Conservation (phyloP, 805 yeast genomes). For the Zygoascus tannicola region DNA sequence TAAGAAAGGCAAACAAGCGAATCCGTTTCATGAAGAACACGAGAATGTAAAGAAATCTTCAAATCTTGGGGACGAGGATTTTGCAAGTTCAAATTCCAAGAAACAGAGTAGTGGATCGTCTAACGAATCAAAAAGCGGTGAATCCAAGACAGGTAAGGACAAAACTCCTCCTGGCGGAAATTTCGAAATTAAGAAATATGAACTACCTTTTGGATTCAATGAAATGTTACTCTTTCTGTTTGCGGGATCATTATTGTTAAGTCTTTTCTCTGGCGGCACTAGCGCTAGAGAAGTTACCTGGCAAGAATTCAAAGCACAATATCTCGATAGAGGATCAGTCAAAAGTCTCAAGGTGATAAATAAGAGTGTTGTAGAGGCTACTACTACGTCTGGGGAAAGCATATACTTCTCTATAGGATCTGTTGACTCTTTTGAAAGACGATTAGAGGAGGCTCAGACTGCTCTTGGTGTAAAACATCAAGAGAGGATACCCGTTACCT, state of each 20-base stretch:
- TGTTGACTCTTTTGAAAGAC: conserved; percentile 75
- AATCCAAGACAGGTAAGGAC: neutral
- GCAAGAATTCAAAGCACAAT: conserved; percentile 79
- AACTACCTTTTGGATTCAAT: conserved; percentile 7
- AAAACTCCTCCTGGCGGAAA: neutral
- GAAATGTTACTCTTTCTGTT: conserved; percentile 1
- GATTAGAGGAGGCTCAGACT: conserved; percentile 65
- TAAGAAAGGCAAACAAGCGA: neutral
- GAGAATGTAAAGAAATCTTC: neutral
- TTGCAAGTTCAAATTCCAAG: neutral
- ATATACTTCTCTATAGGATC: conserved; percentile 83
- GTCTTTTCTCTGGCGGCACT: conserved; percentile 6
- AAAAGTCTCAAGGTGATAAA: conserved; percentile 65
- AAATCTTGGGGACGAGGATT: neutral
- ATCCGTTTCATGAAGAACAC: neutral
- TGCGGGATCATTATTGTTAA: conserved; percentile 3
- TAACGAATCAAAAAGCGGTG: neutral
- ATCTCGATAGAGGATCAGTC: conserved; percentile 70
- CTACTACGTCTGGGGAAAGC: conserved; percentile 35
- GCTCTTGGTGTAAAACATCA: conserved; percentile 54
- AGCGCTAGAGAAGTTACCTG: conserved; percentile 39
- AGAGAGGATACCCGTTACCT: conserved; percentile 70
- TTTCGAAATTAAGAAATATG: neutral
- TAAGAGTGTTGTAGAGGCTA: conserved; percentile 34
- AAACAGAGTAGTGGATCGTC: neutral